Conservation (phyloP, 1,284 basidiomycete species). For the Exobasidium rhododendri region DNA sequence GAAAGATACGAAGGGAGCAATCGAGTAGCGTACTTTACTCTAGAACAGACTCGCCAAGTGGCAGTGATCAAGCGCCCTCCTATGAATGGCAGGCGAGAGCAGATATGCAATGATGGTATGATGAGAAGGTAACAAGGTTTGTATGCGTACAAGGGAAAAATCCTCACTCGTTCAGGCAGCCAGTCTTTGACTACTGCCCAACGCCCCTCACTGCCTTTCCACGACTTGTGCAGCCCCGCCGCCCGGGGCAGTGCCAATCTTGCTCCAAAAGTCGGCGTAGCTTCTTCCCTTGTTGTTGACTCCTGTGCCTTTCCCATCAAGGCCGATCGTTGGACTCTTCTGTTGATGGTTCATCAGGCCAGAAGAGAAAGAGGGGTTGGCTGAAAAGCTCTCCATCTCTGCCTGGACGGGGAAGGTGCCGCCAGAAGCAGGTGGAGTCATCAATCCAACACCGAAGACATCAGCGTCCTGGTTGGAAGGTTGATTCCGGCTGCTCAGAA, state of each 20-base stretch:
- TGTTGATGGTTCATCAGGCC: neutral
- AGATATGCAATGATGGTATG: too few relatives aligned
- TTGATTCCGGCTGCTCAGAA: neutral
- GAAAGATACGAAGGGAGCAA: too few relatives aligned
- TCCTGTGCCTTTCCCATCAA: neutral
- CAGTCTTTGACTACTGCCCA: too few relatives aligned
- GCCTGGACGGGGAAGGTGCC: constrained; percentile 1
- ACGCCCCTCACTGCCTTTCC: neutral
- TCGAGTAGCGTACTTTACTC: too few relatives aligned
- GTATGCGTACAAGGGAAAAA: too few relatives aligned
- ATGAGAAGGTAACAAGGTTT: too few relatives aligned
- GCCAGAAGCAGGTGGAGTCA: constrained; percentile 9
- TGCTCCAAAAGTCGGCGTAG: constrained; percentile 13
- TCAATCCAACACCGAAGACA: constrained; percentile 9
- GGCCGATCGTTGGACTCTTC: constrained; percentile 2
- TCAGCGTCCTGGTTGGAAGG: neutral
- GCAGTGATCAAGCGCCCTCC: too few relatives aligned
- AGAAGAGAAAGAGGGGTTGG: neutral
- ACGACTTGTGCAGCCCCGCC: neutral
- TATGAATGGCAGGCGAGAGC: too few relatives aligned
- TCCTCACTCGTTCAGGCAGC: too few relatives aligned
- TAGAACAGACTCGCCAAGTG: too few relatives aligned
- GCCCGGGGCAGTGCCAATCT: constrained; percentile 8
- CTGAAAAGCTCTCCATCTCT: neutral
- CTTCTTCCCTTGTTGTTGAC: constrained; percentile 2